A percentile compares a stretch with the other conserved stretches of the same genome.
phyloP scores from a whole-genome alignment of 106 monocot genomes.

The Dendrobium nobile region DNA sequence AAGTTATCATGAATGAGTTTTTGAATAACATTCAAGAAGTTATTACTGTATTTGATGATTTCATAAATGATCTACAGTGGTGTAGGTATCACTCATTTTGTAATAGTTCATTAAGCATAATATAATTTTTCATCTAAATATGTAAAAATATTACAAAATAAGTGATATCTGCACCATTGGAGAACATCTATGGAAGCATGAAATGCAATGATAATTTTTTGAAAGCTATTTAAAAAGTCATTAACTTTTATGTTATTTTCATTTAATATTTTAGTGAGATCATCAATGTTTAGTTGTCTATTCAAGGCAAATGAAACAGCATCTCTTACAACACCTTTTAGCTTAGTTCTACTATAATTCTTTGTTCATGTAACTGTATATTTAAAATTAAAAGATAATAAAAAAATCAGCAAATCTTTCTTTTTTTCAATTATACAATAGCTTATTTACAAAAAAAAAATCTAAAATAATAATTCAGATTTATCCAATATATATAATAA shows the following conservation, averaged over 20 bases:
- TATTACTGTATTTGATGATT: slow-evolving; percentile 90
- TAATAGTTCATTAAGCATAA: not conserved
- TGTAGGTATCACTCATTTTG: slow-evolving; percentile 50
- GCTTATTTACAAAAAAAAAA: not conserved
- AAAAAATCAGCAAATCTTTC: not conserved
- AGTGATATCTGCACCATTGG: slow-evolving; percentile 71
- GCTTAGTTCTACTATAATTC: slow-evolving; percentile 95
- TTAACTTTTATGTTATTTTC: slow-evolving; percentile 95
- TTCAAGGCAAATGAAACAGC: slow-evolving; percentile 71
- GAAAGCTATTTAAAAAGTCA: slow-evolving; percentile 79
- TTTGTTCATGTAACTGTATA: slow-evolving; percentile 87
- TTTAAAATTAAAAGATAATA: not conserved
- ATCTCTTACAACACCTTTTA: slow-evolving; percentile 97
- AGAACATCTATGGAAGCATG: slow-evolving; percentile 91
- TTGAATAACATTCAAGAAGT: slow-evolving; percentile 74
- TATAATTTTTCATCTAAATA: too few species aligned
- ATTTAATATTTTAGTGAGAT: slow-evolving; percentile 82
- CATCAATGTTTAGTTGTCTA: slow-evolving; percentile 47
- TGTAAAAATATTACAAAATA: not conserved
- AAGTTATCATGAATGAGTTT: slow-evolving; percentile 94
- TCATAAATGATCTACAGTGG: slow-evolving; percentile 80
- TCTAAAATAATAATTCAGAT: not conserved
- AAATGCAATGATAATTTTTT: slow-evolving; percentile 83
- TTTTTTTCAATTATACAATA: too few species aligned
- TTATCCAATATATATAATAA: not conserved